These are phyloP conservation scores for Pseudonectria foliicola DNA, from an alignment of 2,329 filamentous ascomycete species.

Conservation along the genomic window DNA sequence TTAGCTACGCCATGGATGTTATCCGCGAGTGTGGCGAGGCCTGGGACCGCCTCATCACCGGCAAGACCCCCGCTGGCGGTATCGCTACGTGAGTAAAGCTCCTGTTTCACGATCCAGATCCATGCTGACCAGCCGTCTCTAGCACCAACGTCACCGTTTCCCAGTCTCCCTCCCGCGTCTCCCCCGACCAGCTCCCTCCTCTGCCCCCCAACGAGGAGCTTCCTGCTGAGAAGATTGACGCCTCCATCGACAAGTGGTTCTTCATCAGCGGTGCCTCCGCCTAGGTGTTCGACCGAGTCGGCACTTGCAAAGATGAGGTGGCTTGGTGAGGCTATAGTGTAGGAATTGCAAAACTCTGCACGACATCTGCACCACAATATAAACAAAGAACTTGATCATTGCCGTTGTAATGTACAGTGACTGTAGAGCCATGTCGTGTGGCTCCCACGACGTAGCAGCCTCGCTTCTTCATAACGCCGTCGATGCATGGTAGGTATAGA, in stretches of 20 bases:
- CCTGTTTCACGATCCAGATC: not conserved
- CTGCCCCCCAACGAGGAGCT: constrained; percentile 77
- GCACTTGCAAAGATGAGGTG: constrained; percentile 8
- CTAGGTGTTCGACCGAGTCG: constrained; percentile 37
- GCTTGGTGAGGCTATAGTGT: constrained; percentile 9
- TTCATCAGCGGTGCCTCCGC: constrained; percentile 97
- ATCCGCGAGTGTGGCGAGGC: constrained; percentile 93
- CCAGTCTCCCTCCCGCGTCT: constrained; percentile 66
- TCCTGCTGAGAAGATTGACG: constrained; percentile 80
- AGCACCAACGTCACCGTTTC: constrained; percentile 75
- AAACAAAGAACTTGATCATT: constrained; percentile 15
- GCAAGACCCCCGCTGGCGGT: constrained; percentile 72
- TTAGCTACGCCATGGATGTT: constrained; percentile 85
- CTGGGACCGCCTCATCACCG: constrained; percentile 92
- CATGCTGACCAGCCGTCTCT: constrained; percentile 23
- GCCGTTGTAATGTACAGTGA: constrained; percentile 20
- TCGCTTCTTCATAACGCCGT: constrained; percentile 26
- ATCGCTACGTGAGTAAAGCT: constrained; percentile 66
- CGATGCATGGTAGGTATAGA: constrained; percentile 23
- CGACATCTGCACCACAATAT: constrained; percentile 12
- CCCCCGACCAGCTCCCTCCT: constrained; percentile 62
- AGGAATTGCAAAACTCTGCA: constrained; percentile 9
- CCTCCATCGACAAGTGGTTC: constrained; percentile 99
- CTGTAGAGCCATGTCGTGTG: constrained; percentile 10
- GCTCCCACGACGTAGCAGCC: constrained; percentile 12